Base-by-base conservation (phyloP, 164 flowering plant genomes). In the Cinnamomum micranthum region DNA sequence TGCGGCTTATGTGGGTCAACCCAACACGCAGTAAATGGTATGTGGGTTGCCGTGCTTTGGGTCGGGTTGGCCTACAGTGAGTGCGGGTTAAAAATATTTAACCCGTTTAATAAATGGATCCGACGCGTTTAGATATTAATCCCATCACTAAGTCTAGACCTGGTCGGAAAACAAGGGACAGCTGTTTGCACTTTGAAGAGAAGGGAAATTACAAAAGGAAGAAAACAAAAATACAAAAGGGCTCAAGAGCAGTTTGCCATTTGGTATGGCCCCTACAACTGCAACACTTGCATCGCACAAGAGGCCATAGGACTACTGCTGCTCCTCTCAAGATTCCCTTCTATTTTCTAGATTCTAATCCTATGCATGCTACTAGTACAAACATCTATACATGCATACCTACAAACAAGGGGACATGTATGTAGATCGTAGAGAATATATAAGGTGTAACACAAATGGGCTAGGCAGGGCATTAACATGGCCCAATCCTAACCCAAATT, bases 221-320 rank as follows among this genome's bases (percentile, higher is more conserved):
- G 1, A 25, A 25, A 25, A 25, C 27, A 25, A 25, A 25, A 25
- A 25, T 25, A 25, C 27, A 25, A 25, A 25, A 25, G 27, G 27
- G 27, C 27, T 25, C 27, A 25, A 25, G 27, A 25, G 27, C 27
- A 1, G 27, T 25, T 14, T 55, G 59, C 52, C 14, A 58, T 74
- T 74, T 58, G 65, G 50, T 20, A 74, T 33, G 63, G 77, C 71
- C 72, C 77, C 71, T 60, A 67, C 58, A 68, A 2, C 71, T 60
- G 51, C 58, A 68, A 2, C 71, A 68, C 66, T 64, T 64, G 1
- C 62, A 64, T 10, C 3, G 7, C 20, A 66, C 69, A 28, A 27
- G 2, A 3, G 22, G 15, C 47, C 13, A 66, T 11, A 19, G n/a
- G 20, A 25, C 3, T 31, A 6, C 9, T 25, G 27, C 27, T 47